Conservation (phyloP, 441 rosid genomes). For the Populus hybrid region DNA sequence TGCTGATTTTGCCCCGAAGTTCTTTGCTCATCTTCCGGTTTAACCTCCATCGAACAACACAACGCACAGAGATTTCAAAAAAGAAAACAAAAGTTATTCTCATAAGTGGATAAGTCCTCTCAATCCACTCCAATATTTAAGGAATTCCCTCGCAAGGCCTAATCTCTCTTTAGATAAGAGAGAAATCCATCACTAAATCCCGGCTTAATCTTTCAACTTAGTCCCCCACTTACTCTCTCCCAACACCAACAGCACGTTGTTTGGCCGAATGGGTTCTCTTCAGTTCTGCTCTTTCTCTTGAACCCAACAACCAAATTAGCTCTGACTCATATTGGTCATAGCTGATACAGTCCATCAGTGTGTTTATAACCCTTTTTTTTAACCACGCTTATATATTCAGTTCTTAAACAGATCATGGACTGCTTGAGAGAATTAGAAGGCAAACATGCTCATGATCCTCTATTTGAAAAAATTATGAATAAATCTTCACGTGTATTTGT, state of each 20-base stretch:
- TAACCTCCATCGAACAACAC: conserved; percentile 36
- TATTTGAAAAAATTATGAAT: conserved; percentile 29
- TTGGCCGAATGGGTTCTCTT: conserved; percentile 21
- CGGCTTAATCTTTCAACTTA: conserved; percentile 32
- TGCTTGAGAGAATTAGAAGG: conserved; percentile 69
- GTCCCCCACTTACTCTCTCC: conserved; percentile 11
- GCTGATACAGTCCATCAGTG: not conserved
- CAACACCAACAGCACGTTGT: conserved; percentile 11
- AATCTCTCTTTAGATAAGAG: conserved; percentile 24
- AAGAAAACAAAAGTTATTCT: conserved; percentile 28
- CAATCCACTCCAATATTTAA: conserved; percentile 33
- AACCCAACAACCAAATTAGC: not conserved
- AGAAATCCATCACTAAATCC: conserved; percentile 20
- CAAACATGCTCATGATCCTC: conserved; percentile 68
- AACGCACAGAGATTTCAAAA: conserved; percentile 22
- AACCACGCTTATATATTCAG: not conserved
- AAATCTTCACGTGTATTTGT: conserved; percentile 33
- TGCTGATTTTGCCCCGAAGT: conserved; percentile 41
- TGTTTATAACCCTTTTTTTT: not conserved
- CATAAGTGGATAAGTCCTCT: conserved; percentile 52
- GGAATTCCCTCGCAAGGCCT: conserved; percentile 16
- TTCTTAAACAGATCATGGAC: conserved; percentile 33
- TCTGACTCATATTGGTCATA: not conserved
- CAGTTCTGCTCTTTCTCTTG: conserved; percentile 17
- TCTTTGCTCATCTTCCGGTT: conserved; percentile 46